Conservation (phyloP, 169 alveolate genomes). For the Hepatocystis sp. region DNA sequence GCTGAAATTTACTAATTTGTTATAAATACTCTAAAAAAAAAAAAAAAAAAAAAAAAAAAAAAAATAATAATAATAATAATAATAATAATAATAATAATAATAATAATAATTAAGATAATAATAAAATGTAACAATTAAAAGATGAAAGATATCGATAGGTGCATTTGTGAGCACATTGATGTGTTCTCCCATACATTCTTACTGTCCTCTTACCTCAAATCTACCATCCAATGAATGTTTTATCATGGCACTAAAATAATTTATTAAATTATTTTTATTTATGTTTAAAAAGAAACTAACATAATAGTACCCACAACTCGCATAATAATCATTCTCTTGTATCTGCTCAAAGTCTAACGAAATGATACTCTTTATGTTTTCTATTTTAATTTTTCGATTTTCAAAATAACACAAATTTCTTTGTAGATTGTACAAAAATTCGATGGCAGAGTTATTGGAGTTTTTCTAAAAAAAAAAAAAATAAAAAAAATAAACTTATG, state of each 20-base stretch:
- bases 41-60: background rate
- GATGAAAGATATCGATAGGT: background rate
- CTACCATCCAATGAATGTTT: slow-evolving; percentile 24
- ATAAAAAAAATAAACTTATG: background rate
- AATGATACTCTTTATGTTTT: slow-evolving; percentile 59
- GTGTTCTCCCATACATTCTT: background rate
- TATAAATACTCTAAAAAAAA: slow-evolving; percentile 40
- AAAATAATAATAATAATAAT: no score
- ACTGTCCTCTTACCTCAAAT: slow-evolving; percentile 17
- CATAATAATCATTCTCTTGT: slow-evolving; percentile 26
- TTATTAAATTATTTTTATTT: slow-evolving; percentile 29
- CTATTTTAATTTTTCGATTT: slow-evolving; percentile 36
- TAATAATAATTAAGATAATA: no score
- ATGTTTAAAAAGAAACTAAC: slow-evolving; percentile 32
- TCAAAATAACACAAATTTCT: slow-evolving; percentile 66
- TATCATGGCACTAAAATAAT: slow-evolving; percentile 46
- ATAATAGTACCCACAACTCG: slow-evolving; percentile 22
- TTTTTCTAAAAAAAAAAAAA: slow-evolving; percentile 32
- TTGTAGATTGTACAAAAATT: slow-evolving; percentile 62
- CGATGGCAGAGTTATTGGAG: slow-evolving; percentile 31
- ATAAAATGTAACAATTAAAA: background rate
- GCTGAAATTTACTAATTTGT: slow-evolving; percentile 44
- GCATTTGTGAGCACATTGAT: background rate
- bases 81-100: no score
- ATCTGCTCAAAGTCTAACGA: slow-evolving; percentile 49